Conservation (phyloP, 2,329 filamentous ascomycete genomes). For the Tricladium varicosporioides region DNA sequence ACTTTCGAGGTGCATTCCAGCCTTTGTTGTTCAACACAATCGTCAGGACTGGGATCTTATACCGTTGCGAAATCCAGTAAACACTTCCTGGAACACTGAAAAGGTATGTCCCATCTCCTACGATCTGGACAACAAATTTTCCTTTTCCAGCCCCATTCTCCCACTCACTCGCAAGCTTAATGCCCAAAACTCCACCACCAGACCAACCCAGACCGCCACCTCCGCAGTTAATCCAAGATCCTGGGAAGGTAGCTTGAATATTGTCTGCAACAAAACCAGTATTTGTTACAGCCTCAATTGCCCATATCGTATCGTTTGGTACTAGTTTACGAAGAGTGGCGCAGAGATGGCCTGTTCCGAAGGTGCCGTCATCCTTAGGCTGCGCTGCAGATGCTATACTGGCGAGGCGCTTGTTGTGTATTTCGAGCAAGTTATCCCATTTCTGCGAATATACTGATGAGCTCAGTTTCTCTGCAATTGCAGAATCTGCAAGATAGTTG, state of each 20-base stretch:
- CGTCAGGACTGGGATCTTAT: slow-evolving; percentile 63
- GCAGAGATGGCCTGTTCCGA: slow-evolving; percentile 49
- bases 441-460: slow-evolving; percentile 39
- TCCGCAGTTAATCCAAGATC: slow-evolving; percentile 78
- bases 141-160: slow-evolving; percentile 49
- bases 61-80: slow-evolving; percentile 67
- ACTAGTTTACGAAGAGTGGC: slow-evolving; percentile 49
- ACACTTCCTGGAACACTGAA: slow-evolving; percentile 64
- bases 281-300: slow-evolving; percentile 76
- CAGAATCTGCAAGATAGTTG: slow-evolving; percentile 52
- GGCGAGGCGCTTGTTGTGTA: slow-evolving; percentile 57
- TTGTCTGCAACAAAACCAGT: slow-evolving; percentile 67
- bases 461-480: slow-evolving; percentile 41
- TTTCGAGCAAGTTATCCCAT: slow-evolving; percentile 53
- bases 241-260: slow-evolving; percentile 63
- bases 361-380: slow-evolving; percentile 58
- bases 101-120: slow-evolving; percentile 66
- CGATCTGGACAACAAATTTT: slow-evolving; percentile 61
- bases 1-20: slow-evolving; percentile 64
- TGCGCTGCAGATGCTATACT: slow-evolving; percentile 55
- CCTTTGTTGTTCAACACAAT: slow-evolving; percentile 69
- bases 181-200: slow-evolving; percentile 71
- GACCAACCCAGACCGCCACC: slow-evolving; percentile 80
- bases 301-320: slow-evolving; percentile 68
- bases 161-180: slow-evolving; percentile 64